Base-by-base conservation (phyloP, 495 filamentous ascomycete species). In the Neohortaea acidophila region DNA sequence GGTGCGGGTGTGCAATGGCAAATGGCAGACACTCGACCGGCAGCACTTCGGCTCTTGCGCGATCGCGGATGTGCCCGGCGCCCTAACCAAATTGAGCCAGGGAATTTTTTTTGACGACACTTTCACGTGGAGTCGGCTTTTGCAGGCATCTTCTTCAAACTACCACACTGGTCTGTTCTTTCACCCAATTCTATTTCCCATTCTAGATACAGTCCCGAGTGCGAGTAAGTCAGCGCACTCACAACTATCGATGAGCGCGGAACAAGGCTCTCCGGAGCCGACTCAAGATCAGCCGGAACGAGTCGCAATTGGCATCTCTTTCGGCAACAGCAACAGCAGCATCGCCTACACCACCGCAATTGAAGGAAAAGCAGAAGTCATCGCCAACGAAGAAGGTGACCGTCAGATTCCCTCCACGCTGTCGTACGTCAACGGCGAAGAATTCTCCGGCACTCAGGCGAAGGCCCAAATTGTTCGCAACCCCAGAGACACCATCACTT, bases 371-470 rank as follows among this genome's bases (percentile, higher is more conserved):
- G 78, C 84, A 45, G 84, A 93, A 57, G 87, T 97, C 51, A 96
- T 97, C 60, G 89, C 91, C 42, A 96, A 97, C 62, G 91, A 97
- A 63, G 89, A 96, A 61, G 89, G 89, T 72, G 89, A 97, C 63
- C 84, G 89, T 55, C 87, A 94, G 63, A 97, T 97, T 45, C 89
- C 89, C 37, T 80, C 84, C 28, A 75, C 92, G 46, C 67, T 97
- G 40, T 93, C 91, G 5, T 97, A 96, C 59, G 76, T 92, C 44
- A 78, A 81, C 24, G 86, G 85, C 29, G 89, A 97, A 54, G 89
- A 97, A 60, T 93, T 87, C 59, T 85, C 93, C 53, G 89, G 91
- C 55, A 79, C 80, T 38, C 87, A 96, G 63, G 89, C 89, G 44
- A 96, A 94, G 68, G 67, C 68, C 29, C 81, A 94, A 63, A 72